Base-by-base conservation (phyloP, 1,284 basidiomycete genomes). In the Amylostereum areolatum region DNA sequence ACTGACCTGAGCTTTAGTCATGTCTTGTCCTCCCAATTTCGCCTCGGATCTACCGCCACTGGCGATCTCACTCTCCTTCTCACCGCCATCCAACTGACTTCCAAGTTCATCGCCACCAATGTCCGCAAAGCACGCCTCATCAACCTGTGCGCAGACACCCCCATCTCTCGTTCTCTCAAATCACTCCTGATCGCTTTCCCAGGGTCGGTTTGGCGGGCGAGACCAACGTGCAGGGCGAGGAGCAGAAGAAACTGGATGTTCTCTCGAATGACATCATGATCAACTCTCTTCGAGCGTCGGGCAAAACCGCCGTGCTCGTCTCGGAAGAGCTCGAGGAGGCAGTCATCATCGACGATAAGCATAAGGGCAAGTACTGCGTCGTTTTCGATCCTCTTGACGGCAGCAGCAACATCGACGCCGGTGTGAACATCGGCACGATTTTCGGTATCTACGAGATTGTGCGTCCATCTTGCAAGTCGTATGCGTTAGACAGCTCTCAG, bases 241-340 rank as follows among this genome's bases (percentile, higher is more conserved):
- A 98, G 66, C 97, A 99, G 77, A 99, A 99, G 81, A 99, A 99
- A 74, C 80, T 99, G 50, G 96, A 98, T 65, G 89, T 98, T 24
- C 78, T 99, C 46, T 92, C 94, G 25, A 99, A 99, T 70, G 95
- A 99, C 67, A 99, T 99, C 78, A 99, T 99, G 97, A 83, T 99
- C 67, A 99, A 98, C 63, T 84, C 91, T 36, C 79, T 98, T 41
- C 79, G 89, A 35, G 93, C 94, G 2, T 95, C 91, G 28, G 93
- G 97, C 53, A 98, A 97, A 79, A 90, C 89, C 9, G 88, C 94
- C 18, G 95, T 99, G 30, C 87, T 99, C 59, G 94, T 99, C 49
- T 97, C 93, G 8, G 97, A 99, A 69, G 96, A 98, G 62, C 77
- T 92, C 55, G 96, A 98, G 35, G 82, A 97, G 18, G 92, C 92